phyloP scores from a whole-genome alignment of 306 rosid species.

The Medicago lupulina region DNA sequence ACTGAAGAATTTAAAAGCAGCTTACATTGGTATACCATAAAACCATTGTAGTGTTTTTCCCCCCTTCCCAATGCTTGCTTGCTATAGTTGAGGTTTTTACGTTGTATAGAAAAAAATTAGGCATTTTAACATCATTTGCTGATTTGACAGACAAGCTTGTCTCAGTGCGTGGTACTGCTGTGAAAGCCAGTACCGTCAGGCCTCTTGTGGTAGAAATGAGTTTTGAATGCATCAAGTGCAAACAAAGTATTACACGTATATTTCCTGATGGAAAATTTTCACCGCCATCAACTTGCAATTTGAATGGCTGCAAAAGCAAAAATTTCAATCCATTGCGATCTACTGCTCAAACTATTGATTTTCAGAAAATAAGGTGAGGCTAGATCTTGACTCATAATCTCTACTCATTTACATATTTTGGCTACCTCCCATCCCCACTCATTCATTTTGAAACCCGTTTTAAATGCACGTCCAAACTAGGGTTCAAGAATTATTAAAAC shows the following conservation, averaged over 20 bases:
- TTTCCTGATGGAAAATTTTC: slow-evolving; percentile 94
- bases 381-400: slow-evolving; percentile 32
- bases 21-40: slow-evolving; percentile 74
- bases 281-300: slow-evolving; percentile 73
- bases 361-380: slow-evolving; percentile 85
- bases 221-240: slow-evolving; percentile 84
- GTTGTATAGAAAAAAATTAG: slow-evolving; percentile 16
- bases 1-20: slow-evolving; percentile 90
- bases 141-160: slow-evolving; percentile 77
- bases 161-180: slow-evolving; percentile 92
- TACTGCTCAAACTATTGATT: slow-evolving; percentile 79
- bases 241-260: slow-evolving; percentile 58
- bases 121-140: slow-evolving; percentile 34
- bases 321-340: slow-evolving; percentile 70
- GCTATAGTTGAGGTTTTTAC: slow-evolving; percentile 10
- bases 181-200: slow-evolving; percentile 79
- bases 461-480: slow-evolving; percentile 45
- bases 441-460: slow-evolving; percentile 18
- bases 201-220: slow-evolving; percentile 84
- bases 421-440: background rate
- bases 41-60: background rate
- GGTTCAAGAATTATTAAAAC: slow-evolving; percentile 80
- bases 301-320: slow-evolving; percentile 94
- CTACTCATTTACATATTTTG: slow-evolving; percentile 19
- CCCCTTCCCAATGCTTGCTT: background rate